Conservation (phyloP, 139 green algal species). For the Chlorella sp. region DNA sequence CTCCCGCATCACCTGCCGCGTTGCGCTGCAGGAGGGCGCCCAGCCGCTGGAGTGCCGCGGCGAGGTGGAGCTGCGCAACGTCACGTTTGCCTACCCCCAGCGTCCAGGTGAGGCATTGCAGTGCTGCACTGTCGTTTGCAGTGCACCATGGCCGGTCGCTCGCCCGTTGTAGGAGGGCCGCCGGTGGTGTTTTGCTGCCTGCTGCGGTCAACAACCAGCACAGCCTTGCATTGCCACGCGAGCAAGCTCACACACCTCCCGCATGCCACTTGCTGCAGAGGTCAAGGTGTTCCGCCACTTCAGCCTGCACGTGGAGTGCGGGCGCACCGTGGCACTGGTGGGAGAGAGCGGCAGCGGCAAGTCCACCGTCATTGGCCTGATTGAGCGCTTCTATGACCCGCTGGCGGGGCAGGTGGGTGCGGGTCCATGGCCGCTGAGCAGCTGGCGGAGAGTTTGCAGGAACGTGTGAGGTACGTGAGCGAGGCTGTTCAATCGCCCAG, state of each 20-base stretch:
- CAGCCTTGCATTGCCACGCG: no score
- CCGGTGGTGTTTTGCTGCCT: no score
- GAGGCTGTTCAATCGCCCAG: no score
- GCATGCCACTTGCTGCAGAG: conserved; percentile 15
- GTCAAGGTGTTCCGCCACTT: conserved; percentile 75
- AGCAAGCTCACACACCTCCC: no score
- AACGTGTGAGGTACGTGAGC: no score
- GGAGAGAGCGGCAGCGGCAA: conserved; percentile 94
- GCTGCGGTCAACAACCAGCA: no score
- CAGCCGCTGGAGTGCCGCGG: conserved; percentile 13
- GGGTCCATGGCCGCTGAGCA: no score
- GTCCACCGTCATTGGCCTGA: conserved; percentile 87
- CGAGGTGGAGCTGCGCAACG: conserved; percentile 51
- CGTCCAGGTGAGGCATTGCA: conserved; percentile 34
- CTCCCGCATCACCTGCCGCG: no score
- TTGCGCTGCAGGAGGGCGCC: conserved; percentile 35
- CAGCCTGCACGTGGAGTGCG: conserved; percentile 61
- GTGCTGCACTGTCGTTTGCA: conserved; percentile 11
- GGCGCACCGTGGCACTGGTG: conserved; percentile 88
- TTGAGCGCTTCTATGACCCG: conserved; percentile 92
- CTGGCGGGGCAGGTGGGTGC: no score
- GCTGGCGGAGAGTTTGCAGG: no score
- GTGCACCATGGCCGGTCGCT: no score
- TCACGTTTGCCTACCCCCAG: conserved; percentile 79
- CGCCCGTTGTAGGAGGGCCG: no score